Evolutionary conservation across 1,284 basidiomycete species (phyloP).

Genomic region (Cryptococcus wingfieldii): DNA sequence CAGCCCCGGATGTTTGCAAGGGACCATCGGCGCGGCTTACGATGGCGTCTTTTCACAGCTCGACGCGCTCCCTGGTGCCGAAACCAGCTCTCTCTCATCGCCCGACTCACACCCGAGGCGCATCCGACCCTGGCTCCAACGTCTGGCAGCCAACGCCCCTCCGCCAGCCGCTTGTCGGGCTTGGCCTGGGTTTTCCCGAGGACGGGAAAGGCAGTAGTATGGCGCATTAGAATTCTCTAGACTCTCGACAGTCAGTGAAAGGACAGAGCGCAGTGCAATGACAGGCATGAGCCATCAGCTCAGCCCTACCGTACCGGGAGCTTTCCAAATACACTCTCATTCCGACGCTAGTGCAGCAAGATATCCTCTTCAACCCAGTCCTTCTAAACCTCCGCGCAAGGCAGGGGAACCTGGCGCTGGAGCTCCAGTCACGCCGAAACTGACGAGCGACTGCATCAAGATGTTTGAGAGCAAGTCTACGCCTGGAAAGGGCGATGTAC

Average conservation of each 20-base stretch:
- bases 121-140: background rate
- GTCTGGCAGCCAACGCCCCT: conserved; percentile 8
- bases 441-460: conserved; percentile 38
- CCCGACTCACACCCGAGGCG: background rate
- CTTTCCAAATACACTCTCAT: background rate
- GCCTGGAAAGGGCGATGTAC: background rate
- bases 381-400: conserved; percentile 9
- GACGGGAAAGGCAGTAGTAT: background rate
- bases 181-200: conserved; percentile 5
- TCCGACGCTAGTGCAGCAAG: conserved; percentile 14
- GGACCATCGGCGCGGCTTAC: conserved; percentile 33
- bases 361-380: conserved; percentile 27
- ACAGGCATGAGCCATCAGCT: background rate
- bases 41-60: conserved; percentile 39
- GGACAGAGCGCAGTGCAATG: conserved; percentile 24
- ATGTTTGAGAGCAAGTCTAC: conserved; percentile 31
- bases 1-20: too few relatives aligned
- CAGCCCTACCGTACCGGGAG: conserved; percentile 12
- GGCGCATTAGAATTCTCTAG: conserved; percentile 9
- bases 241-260: conserved; percentile 28
- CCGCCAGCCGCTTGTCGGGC: conserved; percentile 14
- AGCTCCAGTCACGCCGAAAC: conserved; percentile 16
- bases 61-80: conserved; percentile 26
- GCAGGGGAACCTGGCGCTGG: conserved; percentile 12
- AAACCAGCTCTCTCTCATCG: background rate